These are phyloP conservation scores for Ganoderma sinense DNA, from an alignment of 1,284 basidiomycete species.

Conservation along the genomic window DNA sequence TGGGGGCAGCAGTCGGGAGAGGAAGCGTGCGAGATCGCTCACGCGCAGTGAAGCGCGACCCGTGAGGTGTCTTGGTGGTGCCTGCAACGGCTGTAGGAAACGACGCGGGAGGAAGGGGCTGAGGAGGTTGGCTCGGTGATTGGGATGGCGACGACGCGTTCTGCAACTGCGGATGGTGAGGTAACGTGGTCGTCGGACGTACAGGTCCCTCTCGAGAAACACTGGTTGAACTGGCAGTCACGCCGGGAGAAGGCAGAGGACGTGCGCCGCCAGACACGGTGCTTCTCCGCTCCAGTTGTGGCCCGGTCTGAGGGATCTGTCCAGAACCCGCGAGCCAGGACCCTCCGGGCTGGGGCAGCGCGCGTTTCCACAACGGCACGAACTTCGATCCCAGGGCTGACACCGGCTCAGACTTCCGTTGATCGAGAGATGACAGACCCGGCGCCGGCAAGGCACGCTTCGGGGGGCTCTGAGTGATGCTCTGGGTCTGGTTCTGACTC, in stretches of 20 bases:
- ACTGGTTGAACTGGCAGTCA: slow-evolving; percentile 4
- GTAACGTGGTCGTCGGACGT: slow-evolving; percentile 20
- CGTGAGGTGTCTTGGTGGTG: slow-evolving; percentile 2
- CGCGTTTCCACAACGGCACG: slow-evolving; percentile 41
- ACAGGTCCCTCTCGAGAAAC: slow-evolving; percentile 16
- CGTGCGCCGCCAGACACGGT: slow-evolving; percentile 20
- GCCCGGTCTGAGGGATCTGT: slow-evolving; percentile 9
- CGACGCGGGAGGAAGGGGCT: slow-evolving; percentile 5
- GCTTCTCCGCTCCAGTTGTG: slow-evolving; percentile 21
- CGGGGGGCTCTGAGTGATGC: slow-evolving; percentile 30
- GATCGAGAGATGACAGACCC: slow-evolving; percentile 3
- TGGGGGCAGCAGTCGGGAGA: slow-evolving; percentile 26
- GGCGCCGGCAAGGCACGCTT: slow-evolving; percentile 29
- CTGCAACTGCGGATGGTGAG: slow-evolving; percentile 23
- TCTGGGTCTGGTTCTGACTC: slow-evolving; percentile 9
- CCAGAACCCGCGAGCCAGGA: slow-evolving; percentile 12
- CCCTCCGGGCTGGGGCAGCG: slow-evolving; percentile 34
- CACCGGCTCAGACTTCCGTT: slow-evolving; percentile 18
- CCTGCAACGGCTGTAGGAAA: slow-evolving; percentile 2
- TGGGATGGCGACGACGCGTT: slow-evolving; percentile 18
- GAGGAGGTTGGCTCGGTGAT: not conserved
- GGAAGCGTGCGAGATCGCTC: slow-evolving; percentile 34
- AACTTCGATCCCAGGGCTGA: slow-evolving; percentile 37
- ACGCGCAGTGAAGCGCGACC: slow-evolving; percentile 20
- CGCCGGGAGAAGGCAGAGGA: slow-evolving; percentile 22